Evolutionary conservation across 2,329 filamentous ascomycete species (phyloP).

Genomic region (Epicoccum nigrum): DNA sequence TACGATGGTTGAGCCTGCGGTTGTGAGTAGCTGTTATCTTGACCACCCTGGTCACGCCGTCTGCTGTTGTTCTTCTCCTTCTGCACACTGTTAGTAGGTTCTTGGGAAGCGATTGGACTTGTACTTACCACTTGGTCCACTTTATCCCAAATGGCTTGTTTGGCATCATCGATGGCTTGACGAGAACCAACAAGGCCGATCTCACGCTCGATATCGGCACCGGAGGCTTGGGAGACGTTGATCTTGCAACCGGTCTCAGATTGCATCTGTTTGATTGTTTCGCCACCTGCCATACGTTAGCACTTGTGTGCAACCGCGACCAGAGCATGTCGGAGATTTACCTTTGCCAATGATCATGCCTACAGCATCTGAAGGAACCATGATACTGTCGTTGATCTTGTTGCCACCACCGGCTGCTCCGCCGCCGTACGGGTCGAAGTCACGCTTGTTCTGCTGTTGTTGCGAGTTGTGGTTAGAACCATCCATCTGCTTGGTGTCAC

Average conservation of each 20-base stretch:
- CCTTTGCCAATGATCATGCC: conserved; percentile 96
- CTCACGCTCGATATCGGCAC: conserved; percentile 80
- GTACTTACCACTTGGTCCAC: conserved; percentile 82
- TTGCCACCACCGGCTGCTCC: conserved; percentile 53
- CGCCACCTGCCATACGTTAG: conserved; percentile 63
- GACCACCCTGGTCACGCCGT: conserved; percentile 49
- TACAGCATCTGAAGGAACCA: conserved; percentile 87
- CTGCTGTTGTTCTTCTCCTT: conserved; percentile 54
- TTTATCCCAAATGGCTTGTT: conserved; percentile 87
- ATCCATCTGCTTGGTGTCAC: conserved; percentile 68
- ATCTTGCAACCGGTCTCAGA: conserved; percentile 88
- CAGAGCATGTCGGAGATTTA: conserved; percentile 28
- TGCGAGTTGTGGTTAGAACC: conserved; percentile 29
- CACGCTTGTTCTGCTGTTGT: conserved; percentile 35
- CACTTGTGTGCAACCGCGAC: conserved; percentile 3
- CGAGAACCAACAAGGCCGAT: conserved; percentile 82
- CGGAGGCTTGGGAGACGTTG: conserved; percentile 83
- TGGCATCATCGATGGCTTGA: conserved; percentile 79
- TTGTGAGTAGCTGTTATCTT: conserved; percentile 56
- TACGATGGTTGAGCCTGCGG: conserved; percentile 48
- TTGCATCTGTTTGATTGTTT: conserved; percentile 95
- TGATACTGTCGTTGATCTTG: conserved; percentile 82
- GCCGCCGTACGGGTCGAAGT: conserved; percentile 40
- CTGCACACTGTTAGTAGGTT: conserved; percentile 41
- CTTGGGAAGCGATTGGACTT: background rate